Base-by-base conservation (phyloP, 306 rosid species). In the Hippophae tibetana region DNA sequence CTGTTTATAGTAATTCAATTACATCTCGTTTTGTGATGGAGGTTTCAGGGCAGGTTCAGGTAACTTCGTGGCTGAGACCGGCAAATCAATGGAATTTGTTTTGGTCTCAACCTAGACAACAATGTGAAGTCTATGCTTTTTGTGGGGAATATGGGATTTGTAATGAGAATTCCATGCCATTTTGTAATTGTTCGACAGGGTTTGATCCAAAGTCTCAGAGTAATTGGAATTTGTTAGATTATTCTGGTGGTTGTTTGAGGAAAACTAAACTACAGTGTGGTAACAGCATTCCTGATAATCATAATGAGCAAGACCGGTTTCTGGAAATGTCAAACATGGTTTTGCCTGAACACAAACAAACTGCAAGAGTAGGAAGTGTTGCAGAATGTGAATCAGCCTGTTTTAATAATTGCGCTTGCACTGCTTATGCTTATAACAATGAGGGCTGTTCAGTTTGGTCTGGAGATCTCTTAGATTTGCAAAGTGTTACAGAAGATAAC, bases 141-240 rank as follows among this genome's bases (percentile, higher is more conserved):
- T 85, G 96, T 5, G 94, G 90, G 3, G 45, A 70, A 2, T 83
- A 54, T 58, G 86, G 86, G 38, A 75, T 42, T 26, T 89, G 90
- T 72, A 63, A 52, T 26, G 81, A 65, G 42, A 42, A 54, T 10
- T 65, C 76, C 1, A 7, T 13, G 64, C 74, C 74, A 1, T 75
- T 10, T 25, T 89, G 96, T 51, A 71, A n/a, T 13, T 83, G 94
- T 56, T 60, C 85, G 66, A 43, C 0, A 3, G 83, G 82, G 31
- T 85, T 79, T 50, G 53, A 42, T 56, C 86, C 84, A 0, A 76
- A 67, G 42, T 63, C 62, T 1, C 53, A 5, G 18, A 42, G 57
- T 8, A 69, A 71, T 1, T 85, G 94, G 96, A 1, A 74, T 57
- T 31, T 61, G 52, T 18, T 3, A n/a, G 83, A 78, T 65, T 58